A percentile compares a stretch with the other conserved stretches of the same genome.
phyloP scores from a whole-genome alignment of 2,329 filamentous ascomycete genomes.

The Trichophyton schoenleinii region DNA sequence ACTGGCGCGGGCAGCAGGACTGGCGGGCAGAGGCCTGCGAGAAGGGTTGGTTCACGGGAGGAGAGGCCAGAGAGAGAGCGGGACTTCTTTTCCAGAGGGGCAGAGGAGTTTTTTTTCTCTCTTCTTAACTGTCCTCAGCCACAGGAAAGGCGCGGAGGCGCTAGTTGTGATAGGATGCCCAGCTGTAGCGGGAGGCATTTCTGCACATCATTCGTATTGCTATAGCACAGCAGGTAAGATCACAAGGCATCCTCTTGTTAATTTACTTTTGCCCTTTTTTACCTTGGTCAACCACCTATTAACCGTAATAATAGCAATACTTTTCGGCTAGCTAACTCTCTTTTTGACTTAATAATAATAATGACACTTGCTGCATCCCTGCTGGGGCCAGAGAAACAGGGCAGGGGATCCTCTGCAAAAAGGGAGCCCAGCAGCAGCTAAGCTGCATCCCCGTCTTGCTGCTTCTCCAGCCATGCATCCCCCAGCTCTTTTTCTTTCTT shows the following conservation, averaged over 20 bases:
- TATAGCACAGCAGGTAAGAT: not conserved
- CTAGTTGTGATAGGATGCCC: not conserved
- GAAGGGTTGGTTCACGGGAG: not conserved
- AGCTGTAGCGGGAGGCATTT: too few relatives aligned
- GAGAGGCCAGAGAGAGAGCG: too few relatives aligned
- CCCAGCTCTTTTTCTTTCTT: not conserved
- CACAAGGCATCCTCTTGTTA: not conserved
- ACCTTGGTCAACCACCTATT: too few relatives aligned
- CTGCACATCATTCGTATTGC: not conserved
- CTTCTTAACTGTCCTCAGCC: not conserved
- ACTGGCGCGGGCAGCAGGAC: not conserved
- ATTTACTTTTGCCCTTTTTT: too few relatives aligned
- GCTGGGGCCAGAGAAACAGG: not conserved
- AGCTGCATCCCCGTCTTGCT: not conserved
- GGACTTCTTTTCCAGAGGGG: not conserved
- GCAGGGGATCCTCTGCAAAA: not conserved
- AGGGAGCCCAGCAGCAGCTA: not conserved
- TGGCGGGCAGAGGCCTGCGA: conserved; percentile 1
- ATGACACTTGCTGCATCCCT: not conserved
- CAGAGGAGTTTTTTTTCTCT: not conserved
- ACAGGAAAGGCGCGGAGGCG: not conserved
- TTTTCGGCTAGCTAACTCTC: too few relatives aligned
- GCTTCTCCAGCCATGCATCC: not conserved
- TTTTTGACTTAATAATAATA: not conserved
- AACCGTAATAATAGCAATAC: too few relatives aligned